phyloP scores from a whole-genome alignment of 805 yeast species.

The Metschnikowia dekortorum region DNA sequence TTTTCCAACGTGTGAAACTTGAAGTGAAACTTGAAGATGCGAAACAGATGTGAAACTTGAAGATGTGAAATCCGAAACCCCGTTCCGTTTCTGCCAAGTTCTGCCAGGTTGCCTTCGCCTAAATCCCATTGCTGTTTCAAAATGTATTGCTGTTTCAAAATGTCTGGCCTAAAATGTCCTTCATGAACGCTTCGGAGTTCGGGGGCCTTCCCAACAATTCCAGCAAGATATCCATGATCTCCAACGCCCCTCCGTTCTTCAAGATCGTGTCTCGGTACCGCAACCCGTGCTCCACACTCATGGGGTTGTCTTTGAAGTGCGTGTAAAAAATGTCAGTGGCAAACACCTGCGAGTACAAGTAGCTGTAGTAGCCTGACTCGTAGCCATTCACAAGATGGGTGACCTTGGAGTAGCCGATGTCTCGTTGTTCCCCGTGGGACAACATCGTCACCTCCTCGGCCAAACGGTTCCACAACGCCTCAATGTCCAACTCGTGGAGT shows the following conservation, averaged over 20 bases:
- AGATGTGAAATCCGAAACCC: too few species aligned
- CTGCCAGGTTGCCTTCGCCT: too few species aligned
- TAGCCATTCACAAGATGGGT: constrained; percentile 81
- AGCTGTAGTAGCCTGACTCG: constrained; percentile 84
- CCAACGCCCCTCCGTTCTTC: constrained; percentile 69
- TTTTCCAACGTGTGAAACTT: too few species aligned
- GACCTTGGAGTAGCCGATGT: constrained; percentile 72
- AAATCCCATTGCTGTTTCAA: too few species aligned
- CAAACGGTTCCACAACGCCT: constrained; percentile 58
- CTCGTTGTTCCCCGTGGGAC: constrained; percentile 47
- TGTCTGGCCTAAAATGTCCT: constrained; percentile 44
- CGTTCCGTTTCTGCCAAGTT: too few species aligned
- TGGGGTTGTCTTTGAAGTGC: constrained; percentile 63
- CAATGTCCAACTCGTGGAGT: constrained; percentile 44
- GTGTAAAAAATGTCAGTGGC: constrained; percentile 79
- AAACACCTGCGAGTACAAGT: constrained; percentile 80
- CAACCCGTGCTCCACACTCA: constrained; percentile 57
- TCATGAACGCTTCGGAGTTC: constrained; percentile 63
- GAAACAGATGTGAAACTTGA: too few species aligned
- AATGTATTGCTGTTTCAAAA: neutral
- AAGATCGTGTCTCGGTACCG: constrained; percentile 67
- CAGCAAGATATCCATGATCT: constrained; percentile 58
- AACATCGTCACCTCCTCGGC: constrained; percentile 60
- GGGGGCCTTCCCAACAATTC: constrained; percentile 77
- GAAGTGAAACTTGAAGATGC: too few species aligned